Evolutionary conservation across 129 eudicot species (phyloP), one percentile per base, ranked within the genome.

Genomic region (Rutidosis leptorrhynchoides): DNA sequence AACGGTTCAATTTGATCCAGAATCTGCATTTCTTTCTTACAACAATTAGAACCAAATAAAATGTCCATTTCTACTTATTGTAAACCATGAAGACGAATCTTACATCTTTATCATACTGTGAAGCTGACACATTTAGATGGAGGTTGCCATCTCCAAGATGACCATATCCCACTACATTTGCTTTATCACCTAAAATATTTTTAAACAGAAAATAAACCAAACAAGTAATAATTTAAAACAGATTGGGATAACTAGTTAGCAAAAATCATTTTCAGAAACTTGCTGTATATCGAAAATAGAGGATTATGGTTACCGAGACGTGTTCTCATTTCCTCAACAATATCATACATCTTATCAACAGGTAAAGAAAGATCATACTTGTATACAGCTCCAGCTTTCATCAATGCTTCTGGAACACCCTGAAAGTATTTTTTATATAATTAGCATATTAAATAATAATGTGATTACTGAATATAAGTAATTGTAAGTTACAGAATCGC

Each of bases 81-180:
- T 26, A 45, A 32, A 62, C 35, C 30, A 27, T 60, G 74, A 64
- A 77, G 22, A 63, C 27, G 57, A 67, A 82, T 63, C 82, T 82
- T 86, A 94, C 97, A 66, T 70, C 64, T 64, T 94, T 88, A 65
- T 84, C 86, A 63, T 94, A 86, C 35, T 77, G 79, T 52, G 85
- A 83, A 67, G 84, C 64, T 45, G 99, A 87, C 64, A 89, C 80
- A 52, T 94, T 94, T 45, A 94, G 85, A 80, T 94, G 99, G 73
- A 94, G 83, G 83, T 94, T 94, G 58, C 99, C 86, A 74, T 94
- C 99, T 77, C 99, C 99, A 71, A 94, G 90, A 76, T 94, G 99
- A 61, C 99, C 99, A 77, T 82, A 94, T 60, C 97, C 99, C 69
- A 86, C 83, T 40, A 94, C 99, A 68, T 86, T 86, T 32, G 95